Base-by-base conservation (phyloP, 192 early-diverging fungal genomes). In the Entomortierella lignicola region DNA sequence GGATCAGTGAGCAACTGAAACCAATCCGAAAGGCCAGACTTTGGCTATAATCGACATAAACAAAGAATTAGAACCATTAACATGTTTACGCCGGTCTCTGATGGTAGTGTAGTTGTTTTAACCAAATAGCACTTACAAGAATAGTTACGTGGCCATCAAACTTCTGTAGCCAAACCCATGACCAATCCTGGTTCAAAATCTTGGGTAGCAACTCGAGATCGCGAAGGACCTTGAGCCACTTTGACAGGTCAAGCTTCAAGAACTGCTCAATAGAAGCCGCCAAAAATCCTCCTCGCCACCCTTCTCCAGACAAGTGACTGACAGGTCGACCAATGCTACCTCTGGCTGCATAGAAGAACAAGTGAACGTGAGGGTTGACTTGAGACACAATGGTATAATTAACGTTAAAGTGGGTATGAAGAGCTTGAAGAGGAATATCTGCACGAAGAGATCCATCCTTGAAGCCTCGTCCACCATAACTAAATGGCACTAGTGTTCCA, bases 231-330 rank as follows among this genome's bases (percentile, higher is more conserved):
- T 92, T 87, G 37, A 97, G 79, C 91, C 93, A 95, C 72, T 97
- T 96, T 42, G 87, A 91, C 20, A 97, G 81, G 42, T 97, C 96
- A 17, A 97, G 88, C 69, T 93, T 93, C 47, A 95, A 81, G 57
- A 90, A 85, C 60, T 95, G 94, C 65, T 93, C 93, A 21, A 96
- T 71, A 0, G 90, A 87, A 4, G 93, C 91, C 0, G 90, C 86
- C 20, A 97, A 31, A 79, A 95, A 96, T n/a, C 95, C 95, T 43
- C 97, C 97, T 20, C 95, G 88, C 94, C 94, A 96, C n/a, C 91
- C 91, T 44, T 86, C 85, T 30, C 94, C 93, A 42, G 69, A 64
- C n/a, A 90, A 75, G 70, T 92, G 90, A 17, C 88, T 85, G 10
- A 90, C 89, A 20, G 95, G 95, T 68, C 87, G 83, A 18, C 95